A percentile compares a stretch with the other conserved stretches of the same genome.
These are phyloP conservation scores for Sinapis alba DNA, from an alignment of 441 rosid species.

Conservation along the genomic window DNA sequence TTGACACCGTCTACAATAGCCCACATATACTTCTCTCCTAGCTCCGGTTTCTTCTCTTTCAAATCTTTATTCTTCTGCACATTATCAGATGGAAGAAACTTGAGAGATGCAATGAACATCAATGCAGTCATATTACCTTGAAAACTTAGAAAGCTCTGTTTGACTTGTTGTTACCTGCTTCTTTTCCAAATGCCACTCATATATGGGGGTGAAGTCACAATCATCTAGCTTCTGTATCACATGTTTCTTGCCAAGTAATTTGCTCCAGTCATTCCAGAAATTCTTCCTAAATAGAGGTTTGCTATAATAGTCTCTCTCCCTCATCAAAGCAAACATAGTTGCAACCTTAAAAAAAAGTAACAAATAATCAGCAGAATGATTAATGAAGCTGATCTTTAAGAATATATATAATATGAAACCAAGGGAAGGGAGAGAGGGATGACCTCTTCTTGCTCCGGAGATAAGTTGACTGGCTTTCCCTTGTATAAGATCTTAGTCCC, in stretches of 20 bases:
- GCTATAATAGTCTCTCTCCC: conserved; percentile 75
- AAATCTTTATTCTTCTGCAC: conserved; percentile 74
- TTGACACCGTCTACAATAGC: conserved; percentile 81
- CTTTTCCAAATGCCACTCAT: conserved; percentile 75
- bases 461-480: conserved; percentile 67
- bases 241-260: conserved; percentile 76
- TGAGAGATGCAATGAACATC: background rate
- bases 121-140: background rate
- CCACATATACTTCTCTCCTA: conserved; percentile 88
- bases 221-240: conserved; percentile 65
- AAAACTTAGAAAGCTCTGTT: background rate
- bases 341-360: conserved; percentile 65
- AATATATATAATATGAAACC: conserved; percentile 23
- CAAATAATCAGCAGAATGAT: conserved; percentile 6
- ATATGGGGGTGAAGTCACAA: conserved; percentile 80
- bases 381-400: background rate
- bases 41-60: conserved; percentile 72
- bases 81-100: conserved; percentile 2
- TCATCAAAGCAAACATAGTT: conserved; percentile 91
- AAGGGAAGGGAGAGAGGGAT: background rate
- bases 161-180: conserved; percentile 51
- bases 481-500: conserved; percentile 72
- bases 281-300: conserved; percentile 69
- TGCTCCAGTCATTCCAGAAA: conserved; percentile 86
- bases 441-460: conserved; percentile 89